Conservation (phyloP, 176 grass and related monocot genomes). For the Ensete glaucum region DNA sequence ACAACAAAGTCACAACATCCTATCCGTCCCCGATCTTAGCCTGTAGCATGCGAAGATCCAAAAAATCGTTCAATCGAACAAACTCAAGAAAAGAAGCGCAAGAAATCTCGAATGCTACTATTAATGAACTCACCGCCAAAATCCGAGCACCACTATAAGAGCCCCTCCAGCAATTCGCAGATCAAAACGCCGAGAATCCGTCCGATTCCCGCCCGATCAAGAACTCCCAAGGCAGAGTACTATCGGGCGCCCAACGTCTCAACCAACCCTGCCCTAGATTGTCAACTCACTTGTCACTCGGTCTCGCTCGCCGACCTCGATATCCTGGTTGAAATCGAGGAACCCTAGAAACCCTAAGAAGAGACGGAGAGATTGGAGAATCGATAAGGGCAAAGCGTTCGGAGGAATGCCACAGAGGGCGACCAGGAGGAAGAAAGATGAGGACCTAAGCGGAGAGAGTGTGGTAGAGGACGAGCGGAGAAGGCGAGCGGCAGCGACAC, state of each 20-base stretch:
- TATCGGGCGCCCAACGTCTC: not conserved
- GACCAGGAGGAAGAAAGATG: not conserved
- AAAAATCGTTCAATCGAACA: not conserved
- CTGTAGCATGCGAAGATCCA: not conserved
- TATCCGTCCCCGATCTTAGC: not conserved
- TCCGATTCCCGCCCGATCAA: not conserved
- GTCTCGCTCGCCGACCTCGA: not conserved
- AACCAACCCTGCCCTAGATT: not conserved
- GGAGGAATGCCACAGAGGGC: not conserved
- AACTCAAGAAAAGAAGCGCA: not conserved
- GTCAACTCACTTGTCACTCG: not conserved
- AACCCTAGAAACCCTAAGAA: not conserved
- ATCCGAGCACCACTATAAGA: not conserved
- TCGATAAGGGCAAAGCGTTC: not conserved
- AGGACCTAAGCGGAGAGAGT: not conserved
- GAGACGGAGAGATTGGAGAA: not conserved
- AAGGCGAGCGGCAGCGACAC: no score
- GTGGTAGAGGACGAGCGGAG: not conserved
- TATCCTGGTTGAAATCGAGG: not conserved
- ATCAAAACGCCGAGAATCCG: not conserved
- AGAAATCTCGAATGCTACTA: not conserved
- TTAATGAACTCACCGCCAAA: not conserved
- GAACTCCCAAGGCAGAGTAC: not conserved
- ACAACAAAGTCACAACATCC: not conserved
- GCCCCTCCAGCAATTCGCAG: not conserved